Evolutionary conservation across 495 filamentous ascomycete species (phyloP), one percentile per base, ranked within the genome.

Genomic region (Annulohypoxylon nitens): DNA sequence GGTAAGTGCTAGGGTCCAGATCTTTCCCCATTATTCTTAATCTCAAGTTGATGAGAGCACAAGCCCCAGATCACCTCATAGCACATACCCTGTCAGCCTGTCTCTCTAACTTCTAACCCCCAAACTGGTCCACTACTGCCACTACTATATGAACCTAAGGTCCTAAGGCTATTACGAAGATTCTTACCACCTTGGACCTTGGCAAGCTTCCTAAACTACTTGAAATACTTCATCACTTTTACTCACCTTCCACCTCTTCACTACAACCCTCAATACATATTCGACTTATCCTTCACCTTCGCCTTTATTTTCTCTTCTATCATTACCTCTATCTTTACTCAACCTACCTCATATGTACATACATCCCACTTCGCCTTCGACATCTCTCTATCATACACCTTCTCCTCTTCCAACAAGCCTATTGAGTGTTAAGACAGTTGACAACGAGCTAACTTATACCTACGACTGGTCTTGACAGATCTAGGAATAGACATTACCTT

Each of bases 11-110:
- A 45, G 57, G 67, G 59, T 70, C 41, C 18, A 54, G 41, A 70
- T 67, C 51, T 39, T 67, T 62, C 57, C 65, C 58, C 53, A 62
- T 69, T 74, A 74, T 67, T 67, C 67, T 70, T 54, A 70, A 74
- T 67, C 57, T 70, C 71, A 74, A 34, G 67, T 70, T 70, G 71
- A 74, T 63, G 62, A 70, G 48, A 61, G 45, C 41, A 59, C 66
- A 64, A 69, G 33, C 63, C 64, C 58, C 45, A 60, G 16, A 48
- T 37, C 34, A 54, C 36, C 45, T 54, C 37, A 30, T 43, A 65
- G 23, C 39, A 45, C 30, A 36, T 67, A 51, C 54, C 45, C 33
- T 47, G 37, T 47, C 10, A 60, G 41, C 61, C 45, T 58, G 37
- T 57, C 16, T 66, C 51, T 58, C 50, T 37, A 12, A 30, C 30